Conservation (phyloP, 2,329 filamentous ascomycete genomes). For the Apiospora marii region DNA sequence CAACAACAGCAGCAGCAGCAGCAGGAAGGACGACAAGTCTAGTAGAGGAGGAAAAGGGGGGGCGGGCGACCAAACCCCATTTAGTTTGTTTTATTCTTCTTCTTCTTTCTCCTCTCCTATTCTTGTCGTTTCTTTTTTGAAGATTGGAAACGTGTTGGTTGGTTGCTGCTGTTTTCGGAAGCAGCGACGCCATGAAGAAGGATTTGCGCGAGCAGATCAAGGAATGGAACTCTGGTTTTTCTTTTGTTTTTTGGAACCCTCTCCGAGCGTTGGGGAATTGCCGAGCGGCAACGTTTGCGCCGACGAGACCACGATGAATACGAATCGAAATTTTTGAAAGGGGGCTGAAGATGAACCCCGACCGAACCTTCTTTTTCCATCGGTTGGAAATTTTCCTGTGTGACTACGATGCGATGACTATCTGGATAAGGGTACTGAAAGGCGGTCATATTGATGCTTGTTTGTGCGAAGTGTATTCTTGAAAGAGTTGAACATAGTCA, state of each 20-base stretch:
- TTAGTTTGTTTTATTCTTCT: not conserved
- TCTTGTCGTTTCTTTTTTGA: not conserved
- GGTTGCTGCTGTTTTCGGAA: not conserved
- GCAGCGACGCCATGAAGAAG: conserved; percentile 8
- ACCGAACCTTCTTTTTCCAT: not conserved
- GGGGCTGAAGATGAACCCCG: not conserved
- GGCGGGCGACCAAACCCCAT: not conserved
- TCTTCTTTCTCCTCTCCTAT: not conserved
- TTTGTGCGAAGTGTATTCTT: not conserved
- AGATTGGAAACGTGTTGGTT: not conserved
- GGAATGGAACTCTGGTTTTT: too few species aligned
- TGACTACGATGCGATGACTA: not conserved
- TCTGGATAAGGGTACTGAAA: not conserved
- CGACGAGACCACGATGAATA: not conserved
- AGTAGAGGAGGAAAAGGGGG: not conserved
- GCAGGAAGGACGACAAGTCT: not conserved
- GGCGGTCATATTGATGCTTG: not conserved
- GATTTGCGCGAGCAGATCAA: not conserved
- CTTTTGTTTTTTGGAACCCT: not conserved
- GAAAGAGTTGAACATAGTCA: not conserved
- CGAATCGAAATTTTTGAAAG: not conserved
- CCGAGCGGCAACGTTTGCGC: not conserved
- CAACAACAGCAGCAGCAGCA: not conserved
- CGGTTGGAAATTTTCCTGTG: not conserved
- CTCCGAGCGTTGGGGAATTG: not conserved